Conservation (phyloP, 2,329 filamentous ascomycete genomes). For the Madurella fahalii region DNA sequence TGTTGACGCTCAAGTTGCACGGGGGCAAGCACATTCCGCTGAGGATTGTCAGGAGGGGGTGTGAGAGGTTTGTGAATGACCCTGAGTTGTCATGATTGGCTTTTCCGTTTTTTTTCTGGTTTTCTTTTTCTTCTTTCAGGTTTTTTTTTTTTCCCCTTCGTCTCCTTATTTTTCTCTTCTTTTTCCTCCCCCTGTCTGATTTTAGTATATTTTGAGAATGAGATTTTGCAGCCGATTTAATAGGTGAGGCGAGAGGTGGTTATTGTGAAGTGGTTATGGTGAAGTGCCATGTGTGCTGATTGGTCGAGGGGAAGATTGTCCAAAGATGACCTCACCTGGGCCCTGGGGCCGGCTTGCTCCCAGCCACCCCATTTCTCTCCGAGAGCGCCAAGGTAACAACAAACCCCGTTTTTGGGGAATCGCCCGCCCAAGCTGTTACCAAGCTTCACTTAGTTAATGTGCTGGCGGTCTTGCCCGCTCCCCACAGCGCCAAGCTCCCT, state of each 20-base stretch:
- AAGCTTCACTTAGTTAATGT: neutral
- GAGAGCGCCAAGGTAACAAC: neutral
- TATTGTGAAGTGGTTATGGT: conserved; percentile 13
- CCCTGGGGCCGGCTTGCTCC: conserved; percentile 1
- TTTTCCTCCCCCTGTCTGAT: neutral
- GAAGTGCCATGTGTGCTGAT: conserved; percentile 1
- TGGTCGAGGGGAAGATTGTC: conserved; percentile 1
- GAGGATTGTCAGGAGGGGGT: conserved; percentile 63
- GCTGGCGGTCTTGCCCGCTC: too few species aligned
- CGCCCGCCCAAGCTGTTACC: neutral
- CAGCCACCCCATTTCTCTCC: conserved; percentile 17
- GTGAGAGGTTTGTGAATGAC: conserved; percentile 60
- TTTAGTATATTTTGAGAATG: neutral
- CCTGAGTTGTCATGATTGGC: conserved; percentile 26
- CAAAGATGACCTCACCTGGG: conserved; percentile 13
- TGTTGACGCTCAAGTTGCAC: conserved; percentile 70
- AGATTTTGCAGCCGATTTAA: neutral
- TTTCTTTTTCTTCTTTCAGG: neutral
- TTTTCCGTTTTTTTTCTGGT: neutral
- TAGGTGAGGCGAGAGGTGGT: neutral
- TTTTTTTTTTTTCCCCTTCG: neutral
- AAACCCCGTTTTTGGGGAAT: neutral
- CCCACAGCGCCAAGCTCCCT: neutral
- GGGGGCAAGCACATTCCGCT: conserved; percentile 58
- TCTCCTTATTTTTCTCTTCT: neutral